Percentiles rank a stretch among this genome's conserved stretches.
phyloP scores from a whole-genome alignment of 257 asterid genomes.

The Nicotiana paniculata region DNA sequence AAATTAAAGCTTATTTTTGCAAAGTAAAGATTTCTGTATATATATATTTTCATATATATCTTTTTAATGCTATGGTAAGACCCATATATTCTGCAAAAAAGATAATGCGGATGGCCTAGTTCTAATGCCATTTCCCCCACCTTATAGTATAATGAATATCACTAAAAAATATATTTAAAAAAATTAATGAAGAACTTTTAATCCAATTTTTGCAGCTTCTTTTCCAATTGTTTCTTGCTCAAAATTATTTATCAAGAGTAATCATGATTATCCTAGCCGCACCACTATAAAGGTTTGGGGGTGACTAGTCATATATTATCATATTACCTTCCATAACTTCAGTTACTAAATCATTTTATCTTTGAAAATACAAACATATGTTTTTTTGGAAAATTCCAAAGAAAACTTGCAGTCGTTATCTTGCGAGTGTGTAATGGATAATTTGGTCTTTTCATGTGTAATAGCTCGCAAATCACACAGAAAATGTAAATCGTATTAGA shows the following conservation, averaged over 20 bases:
- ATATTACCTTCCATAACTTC: not conserved
- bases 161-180: not conserved
- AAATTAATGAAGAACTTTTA: not conserved
- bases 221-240: not conserved
- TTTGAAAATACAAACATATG: not conserved
- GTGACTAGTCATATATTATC: not conserved
- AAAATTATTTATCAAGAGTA: not conserved
- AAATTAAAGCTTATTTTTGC: constrained; percentile 10
- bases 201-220: not conserved
- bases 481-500: no score
- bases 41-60: constrained; percentile 19
- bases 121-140: constrained; percentile 42
- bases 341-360: not conserved
- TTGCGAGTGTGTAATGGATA: no score
- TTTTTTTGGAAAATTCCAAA: no score
- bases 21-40: constrained; percentile 30
- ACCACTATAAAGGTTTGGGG: not conserved
- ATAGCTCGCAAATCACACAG: no score
- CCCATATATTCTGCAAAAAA: constrained; percentile 16
- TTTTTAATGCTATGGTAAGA: constrained; percentile 28
- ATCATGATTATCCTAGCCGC: not conserved
- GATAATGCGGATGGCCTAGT: constrained; percentile 33
- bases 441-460: no score
- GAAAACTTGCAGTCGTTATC: no score
- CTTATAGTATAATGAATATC: constrained; percentile 9